These are phyloP conservation scores for Talaromyces proteolyticus DNA, from an alignment of 495 filamentous ascomycete genomes.

Conservation along the genomic window DNA sequence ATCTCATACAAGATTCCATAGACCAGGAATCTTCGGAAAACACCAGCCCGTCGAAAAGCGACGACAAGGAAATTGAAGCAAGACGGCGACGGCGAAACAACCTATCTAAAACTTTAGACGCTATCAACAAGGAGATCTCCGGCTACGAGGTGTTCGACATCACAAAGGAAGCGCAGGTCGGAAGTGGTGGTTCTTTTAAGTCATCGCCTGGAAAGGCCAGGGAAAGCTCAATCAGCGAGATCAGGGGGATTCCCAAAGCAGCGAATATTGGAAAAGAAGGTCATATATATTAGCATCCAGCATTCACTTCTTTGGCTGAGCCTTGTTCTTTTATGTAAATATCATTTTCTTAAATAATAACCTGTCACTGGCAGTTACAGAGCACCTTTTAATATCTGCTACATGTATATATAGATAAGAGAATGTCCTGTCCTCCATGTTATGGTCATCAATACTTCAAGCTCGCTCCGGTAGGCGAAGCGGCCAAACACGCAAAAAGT, in stretches of 20 bases:
- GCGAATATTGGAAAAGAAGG: constrained; percentile 37
- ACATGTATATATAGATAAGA: no score
- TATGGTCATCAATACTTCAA: no score
- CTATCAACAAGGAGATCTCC: constrained; percentile 24
- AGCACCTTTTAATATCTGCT: no score
- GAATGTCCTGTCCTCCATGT: no score
- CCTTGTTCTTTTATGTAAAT: no score
- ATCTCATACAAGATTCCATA: constrained; percentile 55
- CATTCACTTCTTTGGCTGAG: constrained; percentile 7
- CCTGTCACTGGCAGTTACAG: no score
- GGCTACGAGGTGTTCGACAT: constrained; percentile 29
- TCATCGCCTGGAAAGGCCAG: constrained; percentile 1
- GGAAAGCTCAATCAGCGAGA: constrained; percentile 15
- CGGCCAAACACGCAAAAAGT: not conserved
- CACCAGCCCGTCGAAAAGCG: not conserved
- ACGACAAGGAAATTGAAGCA: constrained; percentile 22
- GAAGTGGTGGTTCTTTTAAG: constrained; percentile 24
- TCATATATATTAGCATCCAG: constrained; percentile 34
- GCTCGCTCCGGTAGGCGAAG: not conserved
- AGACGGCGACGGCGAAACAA: constrained; percentile 34
- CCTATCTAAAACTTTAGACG: constrained; percentile 29
- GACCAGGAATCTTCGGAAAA: constrained; percentile 36
- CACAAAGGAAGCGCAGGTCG: constrained; percentile 11
- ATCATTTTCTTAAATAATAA: no score
- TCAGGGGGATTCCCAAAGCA: constrained; percentile 42